These are phyloP conservation scores for Cytidiella melzeri DNA, from an alignment of 768 basidiomycete species.

Conservation along the genomic window DNA sequence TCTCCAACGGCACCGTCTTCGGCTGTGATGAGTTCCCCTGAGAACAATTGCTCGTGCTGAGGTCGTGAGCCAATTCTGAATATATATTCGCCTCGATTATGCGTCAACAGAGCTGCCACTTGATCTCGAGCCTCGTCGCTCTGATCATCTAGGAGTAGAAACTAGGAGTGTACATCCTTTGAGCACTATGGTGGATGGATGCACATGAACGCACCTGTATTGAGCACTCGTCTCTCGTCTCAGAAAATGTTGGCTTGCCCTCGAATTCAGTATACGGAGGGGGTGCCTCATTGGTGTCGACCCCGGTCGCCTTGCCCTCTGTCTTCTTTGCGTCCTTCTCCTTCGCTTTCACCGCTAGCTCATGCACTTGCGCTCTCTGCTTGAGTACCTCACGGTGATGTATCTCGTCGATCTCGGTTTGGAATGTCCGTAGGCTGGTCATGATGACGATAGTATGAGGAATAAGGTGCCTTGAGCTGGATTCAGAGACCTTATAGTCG, in stretches of 20 bases:
- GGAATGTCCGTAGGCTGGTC: conserved; percentile 56
- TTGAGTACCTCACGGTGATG: conserved; percentile 59
- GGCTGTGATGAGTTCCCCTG: conserved; percentile 40
- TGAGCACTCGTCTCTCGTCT: too few relatives aligned
- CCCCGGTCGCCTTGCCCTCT: neutral
- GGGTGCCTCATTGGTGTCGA: neutral
- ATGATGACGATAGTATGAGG: conserved; percentile 23
- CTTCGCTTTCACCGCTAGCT: conserved; percentile 36
- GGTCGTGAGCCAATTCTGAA: conserved; percentile 69
- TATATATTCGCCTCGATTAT: conserved; percentile 66
- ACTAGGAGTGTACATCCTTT: too few relatives aligned
- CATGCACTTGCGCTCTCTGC: conserved; percentile 41
- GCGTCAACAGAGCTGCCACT: conserved; percentile 62
- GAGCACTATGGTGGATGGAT: too few relatives aligned
- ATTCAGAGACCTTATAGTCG: neutral
- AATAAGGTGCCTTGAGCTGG: neutral
- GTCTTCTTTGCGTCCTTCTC: conserved; percentile 16
- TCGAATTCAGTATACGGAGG: conserved; percentile 4
- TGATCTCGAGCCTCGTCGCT: conserved; percentile 57
- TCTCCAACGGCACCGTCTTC: conserved; percentile 51
- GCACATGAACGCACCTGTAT: too few relatives aligned
- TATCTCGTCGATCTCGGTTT: conserved; percentile 75
- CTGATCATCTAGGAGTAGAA: conserved; percentile 33
- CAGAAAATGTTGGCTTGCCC: too few relatives aligned
- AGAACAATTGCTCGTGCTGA: conserved; percentile 47